Evolutionary conservation across 768 basidiomycete species (phyloP).

Genomic region (Leccinum aurantiacum): DNA sequence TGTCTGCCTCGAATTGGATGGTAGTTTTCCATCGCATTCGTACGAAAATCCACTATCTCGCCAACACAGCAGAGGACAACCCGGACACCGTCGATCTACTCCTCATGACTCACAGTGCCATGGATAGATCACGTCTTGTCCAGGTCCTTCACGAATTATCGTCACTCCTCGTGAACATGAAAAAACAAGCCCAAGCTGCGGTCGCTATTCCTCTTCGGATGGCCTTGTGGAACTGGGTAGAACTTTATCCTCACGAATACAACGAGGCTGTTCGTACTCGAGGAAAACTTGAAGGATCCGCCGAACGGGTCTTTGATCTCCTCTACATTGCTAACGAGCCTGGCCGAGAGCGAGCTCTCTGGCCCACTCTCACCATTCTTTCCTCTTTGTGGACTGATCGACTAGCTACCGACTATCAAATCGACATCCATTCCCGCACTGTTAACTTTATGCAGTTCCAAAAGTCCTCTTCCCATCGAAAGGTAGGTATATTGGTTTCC

Average conservation of each 20-base stretch:
- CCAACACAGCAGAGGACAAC: constrained; percentile 48
- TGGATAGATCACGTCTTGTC: constrained; percentile 68
- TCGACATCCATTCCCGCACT: constrained; percentile 34
- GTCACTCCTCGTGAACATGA: constrained; percentile 81
- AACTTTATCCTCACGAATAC: constrained; percentile 74
- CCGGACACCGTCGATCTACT: constrained; percentile 75
- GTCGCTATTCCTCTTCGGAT: constrained; percentile 71
- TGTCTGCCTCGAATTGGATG: constrained; percentile 87
- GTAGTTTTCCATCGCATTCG: constrained; percentile 72
- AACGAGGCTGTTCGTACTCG: constrained; percentile 65
- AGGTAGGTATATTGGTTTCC: constrained; percentile 16
- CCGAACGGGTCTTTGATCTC: constrained; percentile 85
- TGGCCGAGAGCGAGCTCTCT: constrained; percentile 55
- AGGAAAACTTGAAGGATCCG: constrained; percentile 71
- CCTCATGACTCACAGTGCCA: constrained; percentile 72
- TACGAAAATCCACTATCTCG: constrained; percentile 65
- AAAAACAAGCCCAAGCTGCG: constrained; percentile 66
- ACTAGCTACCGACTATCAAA: constrained; percentile 56
- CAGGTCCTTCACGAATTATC: constrained; percentile 78
- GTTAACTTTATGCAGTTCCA: constrained; percentile 30
- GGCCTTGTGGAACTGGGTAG: constrained; percentile 91
- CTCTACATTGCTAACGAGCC: constrained; percentile 52
- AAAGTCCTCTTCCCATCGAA: constrained; percentile 33
- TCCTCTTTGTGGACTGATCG: constrained; percentile 76
- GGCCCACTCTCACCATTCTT: constrained; percentile 79